Percentiles rank a stretch among this genome's conserved stretches.
These are phyloP conservation scores for Capronia americana DNA, from an alignment of 2,329 filamentous ascomycete genomes.

Conservation along the genomic window DNA sequence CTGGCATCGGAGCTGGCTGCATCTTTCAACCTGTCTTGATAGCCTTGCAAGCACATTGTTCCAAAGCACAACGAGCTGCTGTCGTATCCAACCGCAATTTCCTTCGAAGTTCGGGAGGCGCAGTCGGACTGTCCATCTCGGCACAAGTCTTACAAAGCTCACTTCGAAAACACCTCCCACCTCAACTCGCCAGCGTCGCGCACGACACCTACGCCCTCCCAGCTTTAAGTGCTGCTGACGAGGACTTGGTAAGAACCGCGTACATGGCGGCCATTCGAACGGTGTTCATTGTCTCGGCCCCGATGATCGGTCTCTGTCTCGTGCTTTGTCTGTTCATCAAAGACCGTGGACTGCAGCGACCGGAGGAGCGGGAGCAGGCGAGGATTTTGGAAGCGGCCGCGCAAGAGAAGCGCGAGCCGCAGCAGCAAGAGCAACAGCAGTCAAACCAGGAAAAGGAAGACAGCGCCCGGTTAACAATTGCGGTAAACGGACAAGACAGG, in stretches of 20 bases:
- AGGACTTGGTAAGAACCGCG: constrained; percentile 54
- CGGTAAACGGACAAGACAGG: not conserved
- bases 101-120: constrained; percentile 64
- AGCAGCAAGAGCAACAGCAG: constrained; percentile 4
- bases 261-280: constrained; percentile 62
- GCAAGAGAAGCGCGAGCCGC: not conserved
- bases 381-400: not conserved
- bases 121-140: constrained; percentile 64
- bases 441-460: constrained; percentile 2
- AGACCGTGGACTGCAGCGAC: constrained; percentile 53
- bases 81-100: constrained; percentile 70
- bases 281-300: constrained; percentile 64
- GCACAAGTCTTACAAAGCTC: constrained; percentile 55
- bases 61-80: constrained; percentile 64
- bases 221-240: constrained; percentile 42
- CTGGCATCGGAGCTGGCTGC: constrained; percentile 62
- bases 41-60: constrained; percentile 64
- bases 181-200: constrained; percentile 34
- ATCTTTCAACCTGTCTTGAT: constrained; percentile 62
- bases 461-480: not conserved
- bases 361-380: constrained; percentile 18
- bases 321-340: constrained; percentile 59
- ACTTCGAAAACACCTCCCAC: constrained; percentile 11
- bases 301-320: constrained; percentile 60
- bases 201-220: constrained; percentile 19